A percentile compares a stretch with the other conserved stretches of the same genome.
phyloP scores from a whole-genome alignment of 139 green algal genomes.

The Ettlia oleoabundans region DNA sequence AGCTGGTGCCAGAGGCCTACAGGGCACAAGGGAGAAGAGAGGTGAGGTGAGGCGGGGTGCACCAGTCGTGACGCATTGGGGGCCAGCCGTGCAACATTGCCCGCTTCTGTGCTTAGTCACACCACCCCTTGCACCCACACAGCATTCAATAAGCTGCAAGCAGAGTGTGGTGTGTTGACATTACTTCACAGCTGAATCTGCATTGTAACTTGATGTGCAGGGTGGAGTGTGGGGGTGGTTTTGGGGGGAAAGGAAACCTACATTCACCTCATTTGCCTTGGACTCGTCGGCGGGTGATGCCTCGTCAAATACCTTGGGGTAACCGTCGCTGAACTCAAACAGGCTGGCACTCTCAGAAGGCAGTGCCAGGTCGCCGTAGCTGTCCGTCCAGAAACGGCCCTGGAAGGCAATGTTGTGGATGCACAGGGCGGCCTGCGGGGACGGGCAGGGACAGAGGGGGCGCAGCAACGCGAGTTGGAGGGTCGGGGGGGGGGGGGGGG shows the following conservation, averaged over 20 bases:
- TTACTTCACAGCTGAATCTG: too few species aligned
- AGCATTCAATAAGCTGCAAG: too few species aligned
- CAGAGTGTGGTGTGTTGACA: too few species aligned
- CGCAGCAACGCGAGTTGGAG: too few species aligned
- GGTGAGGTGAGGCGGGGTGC: too few species aligned
- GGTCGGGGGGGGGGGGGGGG: neutral
- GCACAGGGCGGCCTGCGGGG: conserved; percentile 77
- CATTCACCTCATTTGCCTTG: neutral
- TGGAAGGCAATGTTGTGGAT: conserved; percentile 99
- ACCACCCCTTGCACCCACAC: too few species aligned
- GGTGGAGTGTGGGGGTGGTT: too few species aligned
- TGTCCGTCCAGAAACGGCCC: conserved; percentile 83
- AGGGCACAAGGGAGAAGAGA: too few species aligned
- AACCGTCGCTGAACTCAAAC: conserved; percentile 91
- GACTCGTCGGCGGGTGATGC: conserved; percentile 56
- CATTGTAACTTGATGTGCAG: too few species aligned
- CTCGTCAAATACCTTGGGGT: conserved; percentile 81
- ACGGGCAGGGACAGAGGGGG: neutral
- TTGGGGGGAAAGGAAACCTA: too few species aligned
- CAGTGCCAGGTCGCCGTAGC: conserved; percentile 78
- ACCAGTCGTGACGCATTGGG: too few species aligned
- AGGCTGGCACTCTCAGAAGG: conserved; percentile 58
- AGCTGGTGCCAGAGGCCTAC: conserved; percentile 47
- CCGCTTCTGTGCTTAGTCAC: too few species aligned
- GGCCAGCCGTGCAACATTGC: neutral